Conservation (phyloP, 139 green algal genomes). For the Tetradesmus lagerheimii region DNA sequence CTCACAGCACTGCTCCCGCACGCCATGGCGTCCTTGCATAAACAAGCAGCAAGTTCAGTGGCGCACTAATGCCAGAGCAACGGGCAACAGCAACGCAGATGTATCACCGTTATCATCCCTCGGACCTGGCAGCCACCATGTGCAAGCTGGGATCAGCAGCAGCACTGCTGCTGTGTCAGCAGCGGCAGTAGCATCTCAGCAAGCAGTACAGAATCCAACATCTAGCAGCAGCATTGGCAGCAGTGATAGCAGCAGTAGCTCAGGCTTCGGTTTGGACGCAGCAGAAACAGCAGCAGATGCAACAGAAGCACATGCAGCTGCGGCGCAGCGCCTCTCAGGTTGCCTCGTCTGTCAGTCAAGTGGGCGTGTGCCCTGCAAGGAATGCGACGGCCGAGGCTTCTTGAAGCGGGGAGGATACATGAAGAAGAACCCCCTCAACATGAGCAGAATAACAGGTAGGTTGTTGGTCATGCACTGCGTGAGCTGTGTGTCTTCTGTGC, state of each 20-base stretch:
- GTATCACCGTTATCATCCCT: not conserved
- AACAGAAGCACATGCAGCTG: conserved; percentile 8
- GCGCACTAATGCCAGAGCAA: not conserved
- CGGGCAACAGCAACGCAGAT: not conserved
- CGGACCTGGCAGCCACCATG: not conserved
- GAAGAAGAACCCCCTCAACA: conserved; percentile 37
- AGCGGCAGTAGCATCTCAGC: not conserved
- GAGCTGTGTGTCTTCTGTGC: not conserved
- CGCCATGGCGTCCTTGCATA: not conserved
- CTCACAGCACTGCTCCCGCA: not conserved
- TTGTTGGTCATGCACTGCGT: not conserved
- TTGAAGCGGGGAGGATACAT: conserved; percentile 37
- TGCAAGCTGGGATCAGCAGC: not conserved
- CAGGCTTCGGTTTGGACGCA: not conserved
- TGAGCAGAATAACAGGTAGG: conserved; percentile 18
- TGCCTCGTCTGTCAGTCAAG: not conserved
- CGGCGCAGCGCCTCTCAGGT: not conserved
- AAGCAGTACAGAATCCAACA: not conserved
- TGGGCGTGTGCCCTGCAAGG: conserved; percentile 24
- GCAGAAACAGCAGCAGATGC: not conserved
- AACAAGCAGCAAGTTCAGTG: not conserved
- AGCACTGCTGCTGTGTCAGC: not conserved
- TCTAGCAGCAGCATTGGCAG: not conserved
- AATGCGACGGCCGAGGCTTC: conserved; percentile 22
- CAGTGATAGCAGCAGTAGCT: not conserved